Evolutionary conservation across 106 monocot species (phyloP), one percentile per base, ranked within the genome.

Genomic region (Dendrobium huoshanense): DNA sequence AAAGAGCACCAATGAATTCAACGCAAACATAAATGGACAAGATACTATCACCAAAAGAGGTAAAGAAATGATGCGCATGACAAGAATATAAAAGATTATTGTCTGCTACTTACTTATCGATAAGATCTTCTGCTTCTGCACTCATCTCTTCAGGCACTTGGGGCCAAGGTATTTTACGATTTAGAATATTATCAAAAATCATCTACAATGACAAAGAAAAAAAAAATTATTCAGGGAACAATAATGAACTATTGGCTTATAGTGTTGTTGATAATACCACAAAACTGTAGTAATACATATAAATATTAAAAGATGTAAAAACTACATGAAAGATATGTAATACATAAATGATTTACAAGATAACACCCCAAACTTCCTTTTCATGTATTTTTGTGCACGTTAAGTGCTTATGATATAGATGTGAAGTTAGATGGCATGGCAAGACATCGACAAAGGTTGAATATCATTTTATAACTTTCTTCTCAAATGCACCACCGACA

Each of bases 101-200:
- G 41, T 2, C 49, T 24, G 76, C 22, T 70, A 76, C 76, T 84
- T 92, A 97, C 96, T 84, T 92, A 83, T 99, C 95, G 74, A 99
- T 99, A 41, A 99, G 78, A 88, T 99, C 90, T 31, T 82, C 79
- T 19, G 95, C 95, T 83, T 93, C 99, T 77, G 79, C 87, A 67
- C 99, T 95, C 91, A 99, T 99, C 80, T 99, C 99, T 80, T 91
- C 91, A 82, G 95, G 93, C 77, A 93, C 89, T 65, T 40, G 79
- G 17, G 95, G 99, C 99, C 99, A 99, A 75, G 93, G 99, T 80
- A 99, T 91, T 85, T 99, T 99, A 51, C 95, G 81, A 84, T 99
- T 99, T 75, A 99, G 81, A 83, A 99, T 99, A 78, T 99, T 99
- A 78, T 95, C 99, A 87, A 99, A 99, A 75, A 99, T 99, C 70